Percentiles rank a stretch among this genome's conserved stretches.
phyloP scores from a whole-genome alignment of 2,329 filamentous ascomycete genomes.

The Chaetomiaceae sp. region DNA sequence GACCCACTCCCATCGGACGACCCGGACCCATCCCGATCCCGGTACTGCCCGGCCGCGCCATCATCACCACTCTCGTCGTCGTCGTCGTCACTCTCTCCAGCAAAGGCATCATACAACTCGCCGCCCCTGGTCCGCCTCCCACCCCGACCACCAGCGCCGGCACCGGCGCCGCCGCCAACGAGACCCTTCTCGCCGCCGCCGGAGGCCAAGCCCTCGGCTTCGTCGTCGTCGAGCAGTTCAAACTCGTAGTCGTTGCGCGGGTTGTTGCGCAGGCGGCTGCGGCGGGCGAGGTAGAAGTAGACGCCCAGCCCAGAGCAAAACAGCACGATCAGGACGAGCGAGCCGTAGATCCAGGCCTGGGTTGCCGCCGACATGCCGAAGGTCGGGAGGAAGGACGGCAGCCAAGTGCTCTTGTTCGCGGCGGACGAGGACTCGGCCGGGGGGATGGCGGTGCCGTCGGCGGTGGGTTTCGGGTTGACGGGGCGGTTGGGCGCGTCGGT shows the following conservation, averaged over 20 bases:
- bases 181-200: conserved; percentile 37
- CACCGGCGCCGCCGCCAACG: not conserved
- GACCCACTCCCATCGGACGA: conserved; percentile 13
- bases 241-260: conserved; percentile 87
- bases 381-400: conserved; percentile 84
- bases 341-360: conserved; percentile 89
- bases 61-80: conserved; percentile 76
- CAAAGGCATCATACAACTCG: conserved; percentile 96
- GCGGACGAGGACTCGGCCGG: conserved; percentile 19
- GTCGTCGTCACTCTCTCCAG: conserved; percentile 76
- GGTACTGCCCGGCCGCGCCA: conserved; percentile 40
- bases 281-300: conserved; percentile 76
- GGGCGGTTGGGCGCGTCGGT: conserved; percentile 63
- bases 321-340: conserved; percentile 73
- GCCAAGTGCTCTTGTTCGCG: conserved; percentile 48
- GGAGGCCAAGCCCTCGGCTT: conserved; percentile 49
- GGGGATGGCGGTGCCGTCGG: conserved; percentile 18
- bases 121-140: conserved; percentile 62
- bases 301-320: conserved; percentile 79
- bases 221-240: conserved; percentile 82
- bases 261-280: conserved; percentile 69
- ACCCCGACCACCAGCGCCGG: conserved; percentile 17
- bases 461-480: conserved; percentile 43
- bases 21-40: conserved; percentile 23
- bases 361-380: conserved; percentile 85